Evolutionary conservation across 495 filamentous ascomycete genomes (phyloP).

Genomic region (Mytilinidion resinicola): DNA sequence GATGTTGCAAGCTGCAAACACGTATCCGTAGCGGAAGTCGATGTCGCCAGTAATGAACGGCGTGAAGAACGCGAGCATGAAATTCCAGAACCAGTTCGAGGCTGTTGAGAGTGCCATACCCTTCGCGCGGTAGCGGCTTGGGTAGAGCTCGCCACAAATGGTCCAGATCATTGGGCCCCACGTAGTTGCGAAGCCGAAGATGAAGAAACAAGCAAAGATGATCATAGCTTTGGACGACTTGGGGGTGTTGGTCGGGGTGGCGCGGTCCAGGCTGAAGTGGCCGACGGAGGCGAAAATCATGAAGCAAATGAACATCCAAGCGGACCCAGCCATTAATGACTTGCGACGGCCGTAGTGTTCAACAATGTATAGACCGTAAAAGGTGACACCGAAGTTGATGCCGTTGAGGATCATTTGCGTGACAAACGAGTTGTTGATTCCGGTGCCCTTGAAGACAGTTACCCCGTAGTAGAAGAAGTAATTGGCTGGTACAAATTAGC

Average conservation of each 20-base stretch:
- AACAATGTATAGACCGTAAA: slow-evolving; percentile 36
- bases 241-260: neutral
- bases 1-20: slow-evolving; percentile 68
- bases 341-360: slow-evolving; percentile 35
- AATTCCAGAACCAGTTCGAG: slow-evolving; percentile 88
- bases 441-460: slow-evolving; percentile 31
- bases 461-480: slow-evolving; percentile 48
- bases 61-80: slow-evolving; percentile 78
- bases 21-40: slow-evolving; percentile 69
- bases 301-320: slow-evolving; percentile 39
- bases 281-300: slow-evolving; percentile 37
- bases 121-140: slow-evolving; percentile 65
- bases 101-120: slow-evolving; percentile 73
- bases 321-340: slow-evolving; percentile 31
- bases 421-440: slow-evolving; percentile 31
- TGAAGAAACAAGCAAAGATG: slow-evolving; percentile 23
- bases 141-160: slow-evolving; percentile 75
- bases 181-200: slow-evolving; percentile 21
- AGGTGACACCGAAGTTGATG: slow-evolving; percentile 37
- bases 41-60: slow-evolving; percentile 66
- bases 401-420: slow-evolving; percentile 34
- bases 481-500: slow-evolving; percentile 46
- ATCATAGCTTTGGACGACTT: slow-evolving; percentile 9
- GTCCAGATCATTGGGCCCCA: slow-evolving; percentile 86
- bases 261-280: slow-evolving; percentile 31